A percentile compares a stretch with the other conserved stretches of the same genome.
phyloP scores from a whole-genome alignment of 2,329 filamentous ascomycete species.

The Monilinia laxa region DNA sequence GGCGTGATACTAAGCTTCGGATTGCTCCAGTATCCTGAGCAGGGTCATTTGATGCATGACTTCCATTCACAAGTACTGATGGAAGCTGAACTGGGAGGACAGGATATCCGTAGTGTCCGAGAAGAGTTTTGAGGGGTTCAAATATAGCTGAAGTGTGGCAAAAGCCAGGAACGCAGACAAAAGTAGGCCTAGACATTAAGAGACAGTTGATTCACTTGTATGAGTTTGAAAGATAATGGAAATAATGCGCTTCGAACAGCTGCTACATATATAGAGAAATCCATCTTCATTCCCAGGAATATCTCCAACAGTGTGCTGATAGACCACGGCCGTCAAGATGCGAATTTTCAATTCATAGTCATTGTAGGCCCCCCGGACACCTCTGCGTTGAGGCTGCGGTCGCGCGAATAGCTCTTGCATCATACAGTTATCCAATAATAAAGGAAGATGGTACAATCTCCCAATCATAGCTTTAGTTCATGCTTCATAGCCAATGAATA shows the following conservation, averaged over 20 bases:
- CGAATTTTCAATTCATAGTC: slow-evolving; percentile 12
- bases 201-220: slow-evolving; percentile 9
- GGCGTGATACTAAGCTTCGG: slow-evolving; percentile 38
- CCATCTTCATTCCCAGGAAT: slow-evolving; percentile 12
- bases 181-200: slow-evolving; percentile 40
- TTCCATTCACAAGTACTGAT: slow-evolving; percentile 39
- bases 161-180: slow-evolving; percentile 44
- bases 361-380: slow-evolving; percentile 8
- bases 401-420: slow-evolving; percentile 8
- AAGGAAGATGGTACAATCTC: neutral
- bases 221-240: neutral
- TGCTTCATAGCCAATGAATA: slow-evolving; percentile 17
- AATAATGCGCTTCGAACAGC: slow-evolving; percentile 8
- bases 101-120: slow-evolving; percentile 39
- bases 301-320: slow-evolving; percentile 20
- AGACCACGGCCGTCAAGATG: slow-evolving; percentile 11
- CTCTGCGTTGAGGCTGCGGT: slow-evolving; percentile 18
- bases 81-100: slow-evolving; percentile 41
- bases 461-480: slow-evolving; percentile 12
- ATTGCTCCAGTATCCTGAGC: slow-evolving; percentile 44
- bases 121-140: slow-evolving; percentile 40
- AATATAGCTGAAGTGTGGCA: slow-evolving; percentile 44
- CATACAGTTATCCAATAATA: slow-evolving; percentile 20
- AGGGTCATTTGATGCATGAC: slow-evolving; percentile 40
- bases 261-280: slow-evolving; percentile 24